phyloP scores from a whole-genome alignment of 805 yeast genomes.

The Ogataea degrootiae region DNA sequence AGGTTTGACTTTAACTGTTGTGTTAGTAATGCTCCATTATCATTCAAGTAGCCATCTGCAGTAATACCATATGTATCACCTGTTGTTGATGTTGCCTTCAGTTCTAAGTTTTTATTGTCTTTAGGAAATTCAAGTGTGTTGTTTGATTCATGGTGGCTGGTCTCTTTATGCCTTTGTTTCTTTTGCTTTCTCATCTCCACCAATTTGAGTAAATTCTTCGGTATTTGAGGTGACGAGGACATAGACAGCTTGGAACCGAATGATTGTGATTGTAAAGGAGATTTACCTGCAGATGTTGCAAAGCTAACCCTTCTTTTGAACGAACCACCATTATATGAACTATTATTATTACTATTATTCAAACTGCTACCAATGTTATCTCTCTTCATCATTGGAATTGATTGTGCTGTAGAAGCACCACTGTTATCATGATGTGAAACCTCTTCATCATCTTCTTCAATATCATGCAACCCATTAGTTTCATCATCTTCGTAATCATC shows the following conservation, averaged over 20 bases:
- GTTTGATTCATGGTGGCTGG: slow-evolving; percentile 6
- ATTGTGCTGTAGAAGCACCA: too few relatives aligned
- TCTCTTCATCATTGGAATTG: too few relatives aligned
- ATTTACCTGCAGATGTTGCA: neutral
- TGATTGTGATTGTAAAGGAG: slow-evolving; percentile 2
- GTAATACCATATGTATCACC: too few relatives aligned
- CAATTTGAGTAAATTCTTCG: slow-evolving; percentile 50
- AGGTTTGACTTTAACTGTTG: too few relatives aligned
- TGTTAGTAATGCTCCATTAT: too few relatives aligned
- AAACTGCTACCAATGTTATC: too few relatives aligned
- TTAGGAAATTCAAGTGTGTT: neutral
- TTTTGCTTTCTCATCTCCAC: slow-evolving; percentile 47
- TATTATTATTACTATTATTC: slow-evolving; percentile 12
- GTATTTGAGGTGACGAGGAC: slow-evolving; percentile 67
- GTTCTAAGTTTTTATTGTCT: slow-evolving; percentile 8
- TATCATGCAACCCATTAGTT: neutral
- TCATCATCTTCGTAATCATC: neutral
- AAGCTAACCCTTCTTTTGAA: slow-evolving; percentile 6
- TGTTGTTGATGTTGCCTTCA: slow-evolving; percentile 5
- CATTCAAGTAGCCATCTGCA: neutral
- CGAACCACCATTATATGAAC: neutral
- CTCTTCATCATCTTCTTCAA: slow-evolving; percentile 1
- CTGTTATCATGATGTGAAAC: neutral
- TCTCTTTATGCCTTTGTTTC: slow-evolving; percentile 23
- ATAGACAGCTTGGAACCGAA: slow-evolving; percentile 41